Evolutionary conservation across 2,329 filamentous ascomycete genomes (phyloP).

Genomic region (Westerdykella aurantiaca): DNA sequence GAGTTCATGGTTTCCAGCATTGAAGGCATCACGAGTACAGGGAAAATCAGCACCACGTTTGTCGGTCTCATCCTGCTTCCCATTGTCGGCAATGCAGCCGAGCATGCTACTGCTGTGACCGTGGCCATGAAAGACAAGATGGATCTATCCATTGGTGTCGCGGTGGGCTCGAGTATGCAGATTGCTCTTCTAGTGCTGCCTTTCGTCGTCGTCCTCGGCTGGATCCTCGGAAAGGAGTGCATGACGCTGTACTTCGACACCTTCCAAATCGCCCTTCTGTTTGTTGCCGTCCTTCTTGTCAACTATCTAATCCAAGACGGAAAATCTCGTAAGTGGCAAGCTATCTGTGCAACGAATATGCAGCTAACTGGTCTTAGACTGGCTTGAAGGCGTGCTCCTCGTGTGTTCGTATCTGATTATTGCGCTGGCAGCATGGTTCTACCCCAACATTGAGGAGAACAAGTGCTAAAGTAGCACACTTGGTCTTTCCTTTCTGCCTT

Average conservation of each 20-base stretch:
- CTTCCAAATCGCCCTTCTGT: conserved; percentile 70
- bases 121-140: conserved; percentile 62
- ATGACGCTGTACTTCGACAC: conserved; percentile 80
- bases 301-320: conserved; percentile 60
- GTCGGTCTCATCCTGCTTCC: conserved; percentile 59
- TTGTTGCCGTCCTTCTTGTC: conserved; percentile 52
- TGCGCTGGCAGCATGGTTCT: conserved; percentile 54
- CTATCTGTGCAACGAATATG: neutral
- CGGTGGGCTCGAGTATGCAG: conserved; percentile 61
- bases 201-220: conserved; percentile 56
- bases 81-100: conserved; percentile 61
- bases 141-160: conserved; percentile 61
- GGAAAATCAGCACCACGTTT: conserved; percentile 53
- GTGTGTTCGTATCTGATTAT: conserved; percentile 59
- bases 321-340: conserved; percentile 41
- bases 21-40: conserved; percentile 47
- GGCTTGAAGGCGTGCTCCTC: conserved; percentile 57
- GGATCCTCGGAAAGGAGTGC: conserved; percentile 53
- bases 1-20: conserved; percentile 61
- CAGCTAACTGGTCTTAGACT: conserved; percentile 36
- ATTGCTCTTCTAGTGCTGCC: conserved; percentile 59
- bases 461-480: too few species aligned
- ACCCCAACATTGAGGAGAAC: conserved; percentile 20
- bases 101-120: conserved; percentile 59
- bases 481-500: neutral